phyloP scores from a whole-genome alignment of 1,139 yeast species.

The Pichia sp. region DNA sequence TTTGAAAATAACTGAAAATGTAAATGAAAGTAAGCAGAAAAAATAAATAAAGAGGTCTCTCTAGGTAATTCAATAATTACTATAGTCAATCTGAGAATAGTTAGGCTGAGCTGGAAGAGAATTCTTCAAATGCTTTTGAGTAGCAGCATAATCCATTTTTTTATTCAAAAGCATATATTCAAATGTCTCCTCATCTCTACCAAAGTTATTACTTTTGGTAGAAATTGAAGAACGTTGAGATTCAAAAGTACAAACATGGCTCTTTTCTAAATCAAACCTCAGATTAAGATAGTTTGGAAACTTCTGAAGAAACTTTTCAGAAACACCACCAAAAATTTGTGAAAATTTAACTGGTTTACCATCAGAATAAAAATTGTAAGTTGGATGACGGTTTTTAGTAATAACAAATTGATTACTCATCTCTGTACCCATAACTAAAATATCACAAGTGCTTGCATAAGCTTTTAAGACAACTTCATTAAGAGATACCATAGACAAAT shows the following conservation, averaged over 20 bases:
- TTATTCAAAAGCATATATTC: slow-evolving; percentile 1
- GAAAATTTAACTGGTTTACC: neutral
- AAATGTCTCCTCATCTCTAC: neutral
- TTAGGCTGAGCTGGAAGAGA: too few relatives aligned
- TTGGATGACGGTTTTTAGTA: neutral
- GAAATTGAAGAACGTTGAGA: neutral
- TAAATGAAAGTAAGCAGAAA: too few relatives aligned
- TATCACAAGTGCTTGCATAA: slow-evolving; percentile 10
- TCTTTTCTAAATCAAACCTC: neutral
- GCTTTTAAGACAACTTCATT: slow-evolving; percentile 4
- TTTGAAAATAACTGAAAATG: too few relatives aligned
- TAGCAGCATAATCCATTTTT: neutral
- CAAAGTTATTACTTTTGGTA: neutral
- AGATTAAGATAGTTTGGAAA: slow-evolving; percentile 5
- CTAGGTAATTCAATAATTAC: too few relatives aligned
- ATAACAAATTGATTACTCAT: neutral
- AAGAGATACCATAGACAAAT: slow-evolving; percentile 4
- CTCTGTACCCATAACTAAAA: slow-evolving; percentile 8
- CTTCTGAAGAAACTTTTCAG: slow-evolving; percentile 1
- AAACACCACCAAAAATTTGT: slow-evolving; percentile 7
- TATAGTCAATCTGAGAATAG: neutral
- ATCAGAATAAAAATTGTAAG: neutral
- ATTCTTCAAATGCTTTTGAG: neutral
- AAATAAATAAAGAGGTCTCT: too few relatives aligned
- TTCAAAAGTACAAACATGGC: neutral